Base-by-base conservation (phyloP, 2,329 filamentous ascomycete species). In the Penicillium sp. region DNA sequence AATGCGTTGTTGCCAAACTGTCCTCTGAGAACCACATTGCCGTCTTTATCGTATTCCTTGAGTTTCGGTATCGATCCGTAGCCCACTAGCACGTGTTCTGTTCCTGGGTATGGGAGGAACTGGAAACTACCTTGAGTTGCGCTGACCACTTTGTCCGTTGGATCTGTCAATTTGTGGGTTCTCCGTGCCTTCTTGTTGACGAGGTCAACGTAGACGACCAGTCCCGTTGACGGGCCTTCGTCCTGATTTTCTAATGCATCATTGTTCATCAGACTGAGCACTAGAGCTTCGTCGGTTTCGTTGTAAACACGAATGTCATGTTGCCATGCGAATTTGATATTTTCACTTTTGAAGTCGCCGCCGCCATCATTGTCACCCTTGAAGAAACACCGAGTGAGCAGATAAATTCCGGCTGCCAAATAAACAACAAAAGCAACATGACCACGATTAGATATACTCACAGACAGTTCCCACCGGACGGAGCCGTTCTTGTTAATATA, bases 281-380 rank as follows among this genome's bases (percentile, higher is more conserved):
- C 59, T 46, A 74, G 59, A 18, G 67, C 65, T 5, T 67, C 65
- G 27, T 66, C 62, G 32, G 73, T 70, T 41, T 69, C 57, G 54
- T 71, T 69, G 58, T 66, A 68, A 45, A 74, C 52, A 34, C 73
- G 71, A 10, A 73, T 70, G 55, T 72, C 63, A 45, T 72, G 70
- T 58, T 72, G 69, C 69, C 69, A 72, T 22, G 67, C 65, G 53
- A 65, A 69, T 21, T 46, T 46, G 31, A 40, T 36, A 31, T 60
- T 53, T 34, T 63, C 63, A 18, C 60, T 57, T 32, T 57, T 46
- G 40, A 70, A 70, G 47, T 69, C 66, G 7, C 67, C 69, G 29
- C 56, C 57, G 18, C 58, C 57, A 27, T 63, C 61, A n/a, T 27
- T 27, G 24, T 27, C 24, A 27, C 24, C 67, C 64, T 57, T 69